Base-by-base conservation (phyloP, 176 grass and related monocot genomes). In the Lolium multiflorum region DNA sequence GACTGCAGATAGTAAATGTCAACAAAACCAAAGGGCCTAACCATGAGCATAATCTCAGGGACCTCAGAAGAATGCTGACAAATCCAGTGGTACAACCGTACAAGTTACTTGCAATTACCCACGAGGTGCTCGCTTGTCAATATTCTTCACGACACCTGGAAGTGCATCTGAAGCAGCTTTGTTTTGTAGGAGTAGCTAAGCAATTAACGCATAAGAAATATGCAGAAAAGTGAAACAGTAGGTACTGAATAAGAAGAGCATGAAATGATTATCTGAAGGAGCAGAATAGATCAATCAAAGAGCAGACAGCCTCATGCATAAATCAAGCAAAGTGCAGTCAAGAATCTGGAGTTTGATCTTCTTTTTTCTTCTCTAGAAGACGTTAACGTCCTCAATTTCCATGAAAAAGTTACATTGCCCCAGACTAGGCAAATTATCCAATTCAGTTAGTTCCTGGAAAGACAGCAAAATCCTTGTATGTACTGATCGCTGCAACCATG, bases 51-150 rank as follows among this genome's bases (percentile, higher is more conserved):
- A 43, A 43, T 43, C 41, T 9, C 9, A 92, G 52, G 25, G 17
- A 48, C 83, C 15, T 73, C 11, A 0, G 39, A 11, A n/a, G n/a
- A n/a, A n/a, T n/a, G n/a, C n/a, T 77, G 28, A 20, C 18, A 39
- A 43, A 17, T 44, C 13, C 28, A 31, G 55, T 21, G 18, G 26
- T 35, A 20, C n/a, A n/a, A n/a, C n/a, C n/a, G n/a, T n/a, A n/a
- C 56, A 26, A 56, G 51, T 20, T 81, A 97, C 90, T 92, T 69
- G 95, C 95, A 26, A 97, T 94, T 48, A 92, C 94, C 95, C 95
- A 94, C 94, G 38, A 90, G 91, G 85, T 94, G 95, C 78, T 97
- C 92, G 7, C 41, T 44, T 5, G 69, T 84, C 83, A 49, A 86
- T 84, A 83, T 97, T 90, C 82, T 87, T 87, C 22, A 94, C 84